A percentile compares a stretch with the other conserved stretches of the same genome.
phyloP scores from a whole-genome alignment of 169 alveolate species.

The Eimeria falciformis region DNA sequence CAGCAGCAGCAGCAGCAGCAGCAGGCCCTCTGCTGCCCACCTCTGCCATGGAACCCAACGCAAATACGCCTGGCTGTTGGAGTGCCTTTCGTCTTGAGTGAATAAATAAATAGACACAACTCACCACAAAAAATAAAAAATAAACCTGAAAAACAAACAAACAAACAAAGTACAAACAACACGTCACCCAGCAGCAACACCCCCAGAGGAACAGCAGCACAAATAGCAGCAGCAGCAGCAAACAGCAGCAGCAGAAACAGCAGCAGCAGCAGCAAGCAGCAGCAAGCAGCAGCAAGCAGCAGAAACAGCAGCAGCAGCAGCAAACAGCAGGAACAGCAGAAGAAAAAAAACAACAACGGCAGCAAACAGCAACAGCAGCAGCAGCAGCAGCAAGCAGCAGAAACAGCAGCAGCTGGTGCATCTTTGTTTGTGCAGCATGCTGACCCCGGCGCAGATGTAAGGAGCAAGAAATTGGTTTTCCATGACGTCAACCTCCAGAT shows the following conservation, averaged over 20 bases:
- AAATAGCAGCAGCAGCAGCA: neutral
- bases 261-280: neutral
- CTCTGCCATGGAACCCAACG: constrained; percentile 62
- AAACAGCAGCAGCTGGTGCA: constrained; percentile 1
- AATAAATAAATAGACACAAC: constrained; percentile 62
- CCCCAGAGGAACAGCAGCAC: neutral
- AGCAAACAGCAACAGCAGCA: neutral
- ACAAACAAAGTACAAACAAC: neutral
- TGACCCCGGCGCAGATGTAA: constrained; percentile 64
- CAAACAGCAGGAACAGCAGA: neutral
- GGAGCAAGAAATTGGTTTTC: constrained; percentile 69
- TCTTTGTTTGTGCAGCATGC: too few relatives aligned
- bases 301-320: neutral
- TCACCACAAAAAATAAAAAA: constrained; percentile 46
- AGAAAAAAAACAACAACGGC: neutral
- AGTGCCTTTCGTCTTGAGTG: constrained; percentile 59
- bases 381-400: constrained; percentile 20
- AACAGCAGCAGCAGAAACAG: neutral
- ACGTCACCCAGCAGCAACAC: constrained; percentile 8
- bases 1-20: constrained; percentile 62
- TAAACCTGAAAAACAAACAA: constrained; percentile 7
- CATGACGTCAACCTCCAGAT: constrained; percentile 30
- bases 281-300: neutral
- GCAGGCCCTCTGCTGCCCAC: constrained; percentile 11
- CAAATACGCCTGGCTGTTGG: constrained; percentile 38